Evolutionary conservation across 257 asterid genomes (phyloP), one percentile per base, ranked within the genome.

Genomic region (Solanum bulbocastanum): DNA sequence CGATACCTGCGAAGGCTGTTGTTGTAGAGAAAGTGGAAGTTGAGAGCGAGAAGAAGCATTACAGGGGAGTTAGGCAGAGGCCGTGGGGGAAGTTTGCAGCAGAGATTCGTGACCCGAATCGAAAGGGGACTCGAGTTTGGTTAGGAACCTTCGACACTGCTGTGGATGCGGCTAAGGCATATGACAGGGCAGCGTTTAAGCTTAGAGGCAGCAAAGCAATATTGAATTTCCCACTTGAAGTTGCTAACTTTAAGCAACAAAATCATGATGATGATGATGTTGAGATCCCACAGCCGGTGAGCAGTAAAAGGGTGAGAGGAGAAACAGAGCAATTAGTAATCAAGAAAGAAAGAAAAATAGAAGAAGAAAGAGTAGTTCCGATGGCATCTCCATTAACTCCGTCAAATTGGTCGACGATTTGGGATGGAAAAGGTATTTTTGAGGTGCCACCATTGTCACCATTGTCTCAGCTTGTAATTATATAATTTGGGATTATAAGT

Each of bases 21-120:
- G 33, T 32, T 0, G 52, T 44, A 12, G 76, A 88, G 68, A 88
- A 88, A n/a, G 46, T 88, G 37, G 74, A 81, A 6, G 92, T 89
- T 10, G 75, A 87, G 68, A 90, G 66, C 27, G 65, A 78, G 65
- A 86, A 82, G 88, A 88, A 91, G 87, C 95, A 91, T 69, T 94
- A 90, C 93, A 91, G 98, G 65, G 98, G 98, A 75, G 96, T 94
- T 35, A 88, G 98, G 87, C 93, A 88, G 85, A 84, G 98, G 68
- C 98, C 98, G 3, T 93, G 97, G 96, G 96, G 96, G 33, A 94
- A 94, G 33, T 94, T 91, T 71, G 97, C 97, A 9, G 97, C 97
- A 23, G 98, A 93, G 94, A 94, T 94, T 14, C 94, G 98, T 22
- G 98, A 94, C 69, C 98, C 98, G 0, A 94, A 92, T 83, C 86